Conservation (phyloP, 2,329 filamentous ascomycete species). For the Neopestalotiopsis rosae region DNA sequence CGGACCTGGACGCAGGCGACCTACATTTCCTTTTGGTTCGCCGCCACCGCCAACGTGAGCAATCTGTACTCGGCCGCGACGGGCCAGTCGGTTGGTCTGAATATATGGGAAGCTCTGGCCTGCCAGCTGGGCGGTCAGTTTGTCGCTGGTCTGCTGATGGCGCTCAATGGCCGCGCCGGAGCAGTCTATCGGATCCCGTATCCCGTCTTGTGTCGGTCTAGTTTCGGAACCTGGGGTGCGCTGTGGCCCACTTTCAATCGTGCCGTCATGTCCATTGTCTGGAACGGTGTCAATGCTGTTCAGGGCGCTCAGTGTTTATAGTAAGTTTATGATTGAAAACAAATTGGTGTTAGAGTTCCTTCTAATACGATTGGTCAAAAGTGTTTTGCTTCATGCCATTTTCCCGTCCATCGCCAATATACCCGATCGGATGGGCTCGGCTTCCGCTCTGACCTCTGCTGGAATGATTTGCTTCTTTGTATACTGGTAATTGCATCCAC, state of each 20-base stretch:
- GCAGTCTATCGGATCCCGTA: slow-evolving; percentile 49
- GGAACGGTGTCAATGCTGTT: slow-evolving; percentile 47
- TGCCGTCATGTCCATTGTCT: slow-evolving; percentile 50
- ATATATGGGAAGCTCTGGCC: slow-evolving; percentile 54
- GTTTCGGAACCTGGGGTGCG: slow-evolving; percentile 50
- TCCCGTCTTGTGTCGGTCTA: slow-evolving; percentile 46
- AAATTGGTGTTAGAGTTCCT: slow-evolving; percentile 19
- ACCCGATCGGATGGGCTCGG: slow-evolving; percentile 43
- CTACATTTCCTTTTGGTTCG: slow-evolving; percentile 50
- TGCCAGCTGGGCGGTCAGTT: slow-evolving; percentile 46
- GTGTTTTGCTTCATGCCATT: slow-evolving; percentile 30
- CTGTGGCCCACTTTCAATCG: slow-evolving; percentile 50
- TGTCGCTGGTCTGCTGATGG: slow-evolving; percentile 46
- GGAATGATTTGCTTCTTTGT: slow-evolving; percentile 42
- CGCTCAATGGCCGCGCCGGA: slow-evolving; percentile 47
- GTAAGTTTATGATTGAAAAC: background rate
- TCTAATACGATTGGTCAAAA: slow-evolving; percentile 15
- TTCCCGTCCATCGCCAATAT: slow-evolving; percentile 46
- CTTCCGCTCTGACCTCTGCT: slow-evolving; percentile 44
- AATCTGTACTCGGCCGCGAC: slow-evolving; percentile 45
- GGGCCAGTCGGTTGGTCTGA: slow-evolving; percentile 47
- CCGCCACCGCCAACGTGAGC: slow-evolving; percentile 42
- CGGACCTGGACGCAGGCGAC: slow-evolving; percentile 46
- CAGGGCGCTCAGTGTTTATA: slow-evolving; percentile 40
- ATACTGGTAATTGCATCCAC: background rate